These are phyloP conservation scores for Onygenales sp. DNA, from an alignment of 2,329 filamentous ascomycete genomes.

Conservation along the genomic window DNA sequence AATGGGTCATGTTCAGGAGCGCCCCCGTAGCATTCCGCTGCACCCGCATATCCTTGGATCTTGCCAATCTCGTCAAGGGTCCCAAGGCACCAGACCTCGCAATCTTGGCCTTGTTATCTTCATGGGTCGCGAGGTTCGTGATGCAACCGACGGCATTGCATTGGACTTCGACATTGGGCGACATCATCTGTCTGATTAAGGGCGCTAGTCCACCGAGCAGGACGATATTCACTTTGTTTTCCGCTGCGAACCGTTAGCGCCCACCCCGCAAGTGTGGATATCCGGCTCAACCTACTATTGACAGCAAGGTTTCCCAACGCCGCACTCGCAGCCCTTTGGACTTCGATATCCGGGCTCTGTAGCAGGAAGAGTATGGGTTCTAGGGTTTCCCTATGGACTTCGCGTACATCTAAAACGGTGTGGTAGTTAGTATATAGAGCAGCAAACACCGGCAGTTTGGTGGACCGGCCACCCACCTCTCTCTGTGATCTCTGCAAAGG, in stretches of 20 bases:
- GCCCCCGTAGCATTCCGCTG: conserved; percentile 96
- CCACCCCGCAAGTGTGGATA: conserved; percentile 8
- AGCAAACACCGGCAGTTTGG: not conserved
- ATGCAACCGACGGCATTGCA: conserved; percentile 99
- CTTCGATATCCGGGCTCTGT: conserved; percentile 91
- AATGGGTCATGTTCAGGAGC: conserved; percentile 97
- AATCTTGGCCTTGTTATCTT: conserved; percentile 99
- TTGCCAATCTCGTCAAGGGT: conserved; percentile 82
- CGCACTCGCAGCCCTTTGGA: conserved; percentile 91
- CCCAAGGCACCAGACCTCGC: conserved; percentile 86
- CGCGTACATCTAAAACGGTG: conserved; percentile 67
- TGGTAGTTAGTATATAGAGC: conserved; percentile 6
- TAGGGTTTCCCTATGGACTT: conserved; percentile 89
- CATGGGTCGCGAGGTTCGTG: conserved; percentile 93
- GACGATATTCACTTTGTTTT: conserved; percentile 97
- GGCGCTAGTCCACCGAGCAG: conserved; percentile 81
- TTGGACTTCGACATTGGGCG: conserved; percentile 93
- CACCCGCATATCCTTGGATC: conserved; percentile 97
- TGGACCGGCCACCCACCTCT: conserved; percentile 53
- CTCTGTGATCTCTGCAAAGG: conserved; percentile 98
- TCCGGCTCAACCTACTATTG: conserved; percentile 60
- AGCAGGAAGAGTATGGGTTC: conserved; percentile 93
- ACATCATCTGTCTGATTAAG: conserved; percentile 96
- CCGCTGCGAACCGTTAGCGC: conserved; percentile 55
- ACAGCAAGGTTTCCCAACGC: conserved; percentile 93